Base-by-base conservation (phyloP, 768 basidiomycete genomes). In the Boletellus emodensis region DNA sequence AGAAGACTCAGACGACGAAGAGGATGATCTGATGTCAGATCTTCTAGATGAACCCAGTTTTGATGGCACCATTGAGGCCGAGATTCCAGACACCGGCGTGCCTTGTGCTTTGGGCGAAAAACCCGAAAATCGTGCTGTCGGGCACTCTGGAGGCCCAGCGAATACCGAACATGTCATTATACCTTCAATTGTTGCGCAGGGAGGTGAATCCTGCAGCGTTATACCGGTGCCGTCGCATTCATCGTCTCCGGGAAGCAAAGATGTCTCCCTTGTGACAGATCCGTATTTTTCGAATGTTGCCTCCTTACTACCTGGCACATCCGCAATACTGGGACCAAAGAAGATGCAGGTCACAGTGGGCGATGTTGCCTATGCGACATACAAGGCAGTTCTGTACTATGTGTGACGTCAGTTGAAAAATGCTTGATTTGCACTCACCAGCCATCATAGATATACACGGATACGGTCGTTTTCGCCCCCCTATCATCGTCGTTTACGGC, bases 401-500 rank as follows among this genome's bases (percentile, higher is more conserved):
- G 90, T 90, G 58, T 68, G 79, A 65, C 10, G 1, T 40, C 26
- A 22, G 18, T 11, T 36, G 38, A 17, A 33, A 13, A 18, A 12
- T 44, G 3, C 48, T 47, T 51, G 35, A 46, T 13, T 37, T 24
- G n/a, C 5, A 30, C 50, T 57, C 39, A 63, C 35, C 12, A 12
- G 4, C 34, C 11, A 10, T 40, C 37, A 4, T 57, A 91, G 90
- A 72, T 94, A 22, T 94, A 94, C 64, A 94, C 91, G 14, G 89
- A 92, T 59, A 78, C 77, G 24, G 87, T 94, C 55, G 77, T 84
- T 26, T 94, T 94, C 56, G 88, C 92, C 0, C 91, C 91, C 0
- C 71, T 94, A 15, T 82, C 89, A 0, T 94, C 92, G 6, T 78
- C 81, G 30, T 86, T 87, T 55, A 59, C 66, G 14, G 38, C 60